Evolutionary conservation across 148 eudicot species (phyloP), one percentile per base, ranked within the genome.

Genomic region (Gaultheria prostrata): DNA sequence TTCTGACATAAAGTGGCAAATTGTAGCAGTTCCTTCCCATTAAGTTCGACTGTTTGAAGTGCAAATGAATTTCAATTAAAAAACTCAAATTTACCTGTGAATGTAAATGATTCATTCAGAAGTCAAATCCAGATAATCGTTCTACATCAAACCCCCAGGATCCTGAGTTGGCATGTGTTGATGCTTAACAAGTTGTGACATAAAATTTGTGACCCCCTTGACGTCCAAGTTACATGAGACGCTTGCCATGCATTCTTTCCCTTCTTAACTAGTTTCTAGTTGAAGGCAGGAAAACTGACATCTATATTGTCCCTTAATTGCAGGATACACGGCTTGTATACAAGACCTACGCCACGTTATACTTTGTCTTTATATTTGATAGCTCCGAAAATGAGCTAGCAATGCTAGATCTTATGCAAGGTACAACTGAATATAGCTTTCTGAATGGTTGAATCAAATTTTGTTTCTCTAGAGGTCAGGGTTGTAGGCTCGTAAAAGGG

Each of bases 361-460:
- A 96, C 88, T 91, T 95, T 76, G 92, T 92, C 30, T 91, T 96
- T 86, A 87, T 96, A 81, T 94, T 93, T 83, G 98, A 96, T 83
- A 88, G 87, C 75, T 90, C 93, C 46, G 98, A 96, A 80, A 96
- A 96, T 86, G 98, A 96, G 89, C 90, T 96, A 45, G 98, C 98
- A 12, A 92, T 96, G 89, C 94, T 96, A 85, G 98, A 96, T 86
- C 89, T 96, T 57, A 96, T 96, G 88, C 98, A 96, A 96, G 99
- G 99, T 96, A 90, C 50, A 8, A 77, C 10, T n/a, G 51, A 70
- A 4, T 4, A 50, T 61, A 28, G 69, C 15, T 78, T 20, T 35
- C 51, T 28, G 57, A 30, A 65, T 24, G 21, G 84, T 43, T 57
- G 8, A 39, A 32, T 50, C 28, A 3, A 20, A 57, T 15, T 18